Percentiles rank a stretch among this genome's conserved stretches.
Conservation (phyloP, 2,329 filamentous ascomycete genomes). For the Aspergillus pseudoviridinutans region DNA sequence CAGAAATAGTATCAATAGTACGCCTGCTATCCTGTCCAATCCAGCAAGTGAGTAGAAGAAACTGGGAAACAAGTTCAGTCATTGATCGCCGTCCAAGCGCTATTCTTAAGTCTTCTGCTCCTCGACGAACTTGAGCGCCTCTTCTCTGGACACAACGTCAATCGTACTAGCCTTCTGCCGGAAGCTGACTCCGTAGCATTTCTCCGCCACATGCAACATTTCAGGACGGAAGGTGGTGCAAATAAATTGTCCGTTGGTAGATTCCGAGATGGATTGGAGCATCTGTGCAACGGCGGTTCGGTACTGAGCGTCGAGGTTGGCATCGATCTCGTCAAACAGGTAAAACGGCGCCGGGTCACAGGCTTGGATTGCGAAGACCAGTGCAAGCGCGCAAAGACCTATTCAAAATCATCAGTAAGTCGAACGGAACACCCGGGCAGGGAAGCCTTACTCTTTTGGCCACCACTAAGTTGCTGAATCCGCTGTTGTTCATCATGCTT, state of each 20-base stretch:
- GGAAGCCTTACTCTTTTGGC: conserved; percentile 79
- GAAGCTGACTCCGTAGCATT: conserved; percentile 93
- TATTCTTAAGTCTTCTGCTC: conserved; percentile 59
- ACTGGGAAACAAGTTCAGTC: neutral
- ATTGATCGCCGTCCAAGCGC: neutral
- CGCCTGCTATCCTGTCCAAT: conserved; percentile 13
- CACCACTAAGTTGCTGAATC: conserved; percentile 94
- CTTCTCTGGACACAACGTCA: conserved; percentile 80
- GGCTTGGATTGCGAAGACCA: conserved; percentile 98
- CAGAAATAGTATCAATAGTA: conserved; percentile 6
- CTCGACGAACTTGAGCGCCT: conserved; percentile 90
- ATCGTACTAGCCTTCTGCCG: conserved; percentile 92
- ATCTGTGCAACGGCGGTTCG: conserved; percentile 90
- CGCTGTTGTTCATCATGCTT: conserved; percentile 98
- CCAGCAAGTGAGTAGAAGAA: conserved; percentile 7
- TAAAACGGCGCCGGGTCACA: conserved; percentile 98
- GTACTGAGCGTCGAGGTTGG: conserved; percentile 97
- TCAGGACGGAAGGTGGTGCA: conserved; percentile 98
- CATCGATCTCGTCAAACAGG: conserved; percentile 98
- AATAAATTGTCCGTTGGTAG: conserved; percentile 74
- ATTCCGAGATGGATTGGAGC: conserved; percentile 68
- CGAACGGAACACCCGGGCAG: neutral
- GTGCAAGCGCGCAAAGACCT: conserved; percentile 92
- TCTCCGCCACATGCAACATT: conserved; percentile 91
- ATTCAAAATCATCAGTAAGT: conserved; percentile 7